A percentile compares a stretch with the other conserved stretches of the same genome.
Conservation (phyloP, 805 yeast genomes). For the Metschnikowia reukaufii region DNA sequence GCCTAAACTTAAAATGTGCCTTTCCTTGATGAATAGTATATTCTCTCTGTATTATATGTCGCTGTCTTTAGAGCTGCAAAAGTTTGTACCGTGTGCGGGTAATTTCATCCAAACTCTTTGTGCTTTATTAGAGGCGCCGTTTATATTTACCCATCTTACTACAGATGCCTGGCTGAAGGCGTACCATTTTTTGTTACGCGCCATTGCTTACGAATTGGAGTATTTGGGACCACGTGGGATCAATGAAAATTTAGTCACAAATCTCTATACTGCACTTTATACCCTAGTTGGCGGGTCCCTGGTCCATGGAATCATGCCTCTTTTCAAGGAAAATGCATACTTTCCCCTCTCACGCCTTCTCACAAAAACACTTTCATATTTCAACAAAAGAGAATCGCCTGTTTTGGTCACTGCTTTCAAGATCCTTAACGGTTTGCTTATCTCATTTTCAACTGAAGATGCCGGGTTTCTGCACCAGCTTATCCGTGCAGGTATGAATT, state of each 20-base stretch:
- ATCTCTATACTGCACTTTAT: slow-evolving; percentile 22
- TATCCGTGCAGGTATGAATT: slow-evolving; percentile 38
- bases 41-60: slow-evolving; percentile 21
- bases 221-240: background rate
- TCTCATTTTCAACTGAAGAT: slow-evolving; percentile 43
- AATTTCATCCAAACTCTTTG: slow-evolving; percentile 28
- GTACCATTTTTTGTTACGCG: slow-evolving; percentile 25
- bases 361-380: slow-evolving; percentile 15
- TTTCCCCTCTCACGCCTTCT: slow-evolving; percentile 22
- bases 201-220: slow-evolving; percentile 17
- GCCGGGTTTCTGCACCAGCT: slow-evolving; percentile 37
- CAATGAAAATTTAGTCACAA: slow-evolving; percentile 25
- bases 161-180: slow-evolving; percentile 28
- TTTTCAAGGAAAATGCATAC: slow-evolving; percentile 20
- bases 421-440: slow-evolving; percentile 46
- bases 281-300: slow-evolving; percentile 26
- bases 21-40: slow-evolving; percentile 21
- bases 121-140: slow-evolving; percentile 23
- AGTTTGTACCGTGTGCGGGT: slow-evolving; percentile 24
- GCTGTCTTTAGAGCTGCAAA: slow-evolving; percentile 5
- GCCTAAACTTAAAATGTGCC: slow-evolving; percentile 25
- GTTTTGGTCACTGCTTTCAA: slow-evolving; percentile 31
- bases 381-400: slow-evolving; percentile 26
- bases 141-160: slow-evolving; percentile 34
- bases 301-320: slow-evolving; percentile 19